Evolutionary conservation across 1,284 basidiomycete genomes (phyloP).

Genomic region (Coriolopsis trogii): DNA sequence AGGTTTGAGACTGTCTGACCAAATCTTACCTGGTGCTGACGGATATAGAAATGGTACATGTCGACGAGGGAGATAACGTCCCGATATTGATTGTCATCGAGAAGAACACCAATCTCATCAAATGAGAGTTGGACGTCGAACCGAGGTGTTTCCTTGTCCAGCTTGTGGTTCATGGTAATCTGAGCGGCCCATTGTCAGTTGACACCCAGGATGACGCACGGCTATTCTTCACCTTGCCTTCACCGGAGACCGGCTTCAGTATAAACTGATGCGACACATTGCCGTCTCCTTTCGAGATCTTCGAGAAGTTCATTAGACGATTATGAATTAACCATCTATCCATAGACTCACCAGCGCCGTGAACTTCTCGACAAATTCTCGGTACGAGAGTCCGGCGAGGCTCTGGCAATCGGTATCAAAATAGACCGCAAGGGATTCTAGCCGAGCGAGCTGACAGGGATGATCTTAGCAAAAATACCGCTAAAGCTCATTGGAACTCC

Average conservation of each 20-base stretch:
- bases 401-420: slow-evolving; percentile 94
- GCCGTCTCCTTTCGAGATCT: slow-evolving; percentile 70
- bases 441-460: slow-evolving; percentile 69
- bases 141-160: slow-evolving; percentile 76
- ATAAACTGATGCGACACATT: slow-evolving; percentile 88
- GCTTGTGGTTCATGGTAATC: slow-evolving; percentile 85
- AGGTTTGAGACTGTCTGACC: not conserved
- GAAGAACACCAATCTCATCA: slow-evolving; percentile 90
- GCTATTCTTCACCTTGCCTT: slow-evolving; percentile 80
- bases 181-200: slow-evolving; percentile 33
- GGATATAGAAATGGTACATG: slow-evolving; percentile 96
- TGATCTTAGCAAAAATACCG: not conserved
- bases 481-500: slow-evolving; percentile 14
- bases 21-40: slow-evolving; percentile 78
- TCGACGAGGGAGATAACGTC: slow-evolving; percentile 94
- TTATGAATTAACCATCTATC: not conserved
- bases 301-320: not conserved
- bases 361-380: slow-evolving; percentile 81
- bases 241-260: slow-evolving; percentile 94
- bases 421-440: slow-evolving; percentile 91
- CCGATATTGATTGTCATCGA: slow-evolving; percentile 96
- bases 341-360: slow-evolving; percentile 64
- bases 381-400: slow-evolving; percentile 70
- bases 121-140: slow-evolving; percentile 92
- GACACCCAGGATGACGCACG: too few species aligned